phyloP scores from a whole-genome alignment of 768 basidiomycete genomes.

The Tremella mesenterica region DNA sequence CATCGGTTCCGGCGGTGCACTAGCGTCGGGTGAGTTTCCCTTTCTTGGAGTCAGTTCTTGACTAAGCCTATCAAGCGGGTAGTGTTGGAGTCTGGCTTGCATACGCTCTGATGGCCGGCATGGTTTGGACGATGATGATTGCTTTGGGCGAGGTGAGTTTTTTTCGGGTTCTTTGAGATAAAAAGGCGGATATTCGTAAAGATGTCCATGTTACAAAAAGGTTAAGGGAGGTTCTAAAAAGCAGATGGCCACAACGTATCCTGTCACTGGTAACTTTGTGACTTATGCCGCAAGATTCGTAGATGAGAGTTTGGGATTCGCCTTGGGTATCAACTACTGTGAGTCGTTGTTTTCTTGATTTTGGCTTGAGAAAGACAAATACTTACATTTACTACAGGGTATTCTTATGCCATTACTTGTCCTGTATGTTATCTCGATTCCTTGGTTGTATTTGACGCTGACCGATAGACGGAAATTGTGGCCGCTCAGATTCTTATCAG shows the following conservation, averaged over 20 bases:
- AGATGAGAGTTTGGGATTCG: slow-evolving; percentile 45
- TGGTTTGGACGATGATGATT: slow-evolving; percentile 44
- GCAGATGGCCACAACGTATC: slow-evolving; percentile 43
- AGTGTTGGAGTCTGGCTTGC: slow-evolving; percentile 41
- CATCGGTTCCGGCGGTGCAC: slow-evolving; percentile 36
- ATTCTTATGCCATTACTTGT: slow-evolving; percentile 42
- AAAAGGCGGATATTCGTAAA: too few relatives aligned
- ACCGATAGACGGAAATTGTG: slow-evolving; percentile 1
- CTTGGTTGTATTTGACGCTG: not conserved
- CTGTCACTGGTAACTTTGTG: slow-evolving; percentile 45
- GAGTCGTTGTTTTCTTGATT: not conserved
- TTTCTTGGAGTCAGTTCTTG: too few relatives aligned
- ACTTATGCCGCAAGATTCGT: slow-evolving; percentile 49
- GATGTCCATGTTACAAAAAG: too few relatives aligned
- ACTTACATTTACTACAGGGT: too few relatives aligned
- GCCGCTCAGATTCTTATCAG: slow-evolving; percentile 35
- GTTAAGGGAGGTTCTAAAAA: too few relatives aligned
- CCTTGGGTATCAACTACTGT: slow-evolving; percentile 15
- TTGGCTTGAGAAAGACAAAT: slow-evolving; percentile 16
- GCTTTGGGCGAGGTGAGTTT: slow-evolving; percentile 33
- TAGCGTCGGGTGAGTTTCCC: slow-evolving; percentile 31
- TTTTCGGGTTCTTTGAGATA: too few relatives aligned
- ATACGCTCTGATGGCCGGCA: slow-evolving; percentile 39
- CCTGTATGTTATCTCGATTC: slow-evolving; percentile 14
- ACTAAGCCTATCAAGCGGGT: too few relatives aligned